phyloP scores from a whole-genome alignment of 192 early-diverging fungal genomes.

The Allomyces arbusculus region DNA sequence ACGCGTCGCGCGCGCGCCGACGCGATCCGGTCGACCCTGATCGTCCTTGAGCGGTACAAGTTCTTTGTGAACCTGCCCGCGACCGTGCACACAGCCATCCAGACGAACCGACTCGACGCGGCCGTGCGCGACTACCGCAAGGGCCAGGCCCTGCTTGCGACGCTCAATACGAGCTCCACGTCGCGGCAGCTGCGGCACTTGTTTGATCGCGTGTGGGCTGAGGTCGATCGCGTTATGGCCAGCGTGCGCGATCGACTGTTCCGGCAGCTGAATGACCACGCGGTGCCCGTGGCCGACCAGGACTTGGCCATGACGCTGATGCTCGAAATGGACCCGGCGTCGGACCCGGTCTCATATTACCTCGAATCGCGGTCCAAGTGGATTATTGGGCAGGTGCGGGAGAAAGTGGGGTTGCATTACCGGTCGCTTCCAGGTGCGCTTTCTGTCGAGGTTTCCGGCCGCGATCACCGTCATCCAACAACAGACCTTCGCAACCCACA shows the following conservation, averaged over 20 bases:
- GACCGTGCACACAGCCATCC: slow-evolving; percentile 58
- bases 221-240: slow-evolving; percentile 65
- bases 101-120: slow-evolving; percentile 70
- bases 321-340: slow-evolving; percentile 38
- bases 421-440: neutral
- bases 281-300: slow-evolving; percentile 64
- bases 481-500: too few species aligned
- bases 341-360: slow-evolving; percentile 75
- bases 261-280: slow-evolving; percentile 50
- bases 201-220: slow-evolving; percentile 86
- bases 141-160: slow-evolving; percentile 55
- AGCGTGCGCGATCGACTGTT: slow-evolving; percentile 52
- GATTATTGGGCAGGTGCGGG: slow-evolving; percentile 55
- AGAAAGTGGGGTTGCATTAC: slow-evolving; percentile 3
- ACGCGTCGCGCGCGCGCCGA: slow-evolving; percentile 67
- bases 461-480: too few species aligned
- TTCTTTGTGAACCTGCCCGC: slow-evolving; percentile 94
- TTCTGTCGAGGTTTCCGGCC: neutral
- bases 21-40: slow-evolving; percentile 72
- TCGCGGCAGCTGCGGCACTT: slow-evolving; percentile 36
- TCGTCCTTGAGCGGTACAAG: slow-evolving; percentile 82
- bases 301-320: slow-evolving; percentile 65
- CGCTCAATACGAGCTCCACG: slow-evolving; percentile 10
- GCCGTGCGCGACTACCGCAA: slow-evolving; percentile 92
- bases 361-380: slow-evolving; percentile 71